These are phyloP conservation scores for Lentithecium fluviatile DNA, from an alignment of 495 filamentous ascomycete genomes.

Conservation along the genomic window DNA sequence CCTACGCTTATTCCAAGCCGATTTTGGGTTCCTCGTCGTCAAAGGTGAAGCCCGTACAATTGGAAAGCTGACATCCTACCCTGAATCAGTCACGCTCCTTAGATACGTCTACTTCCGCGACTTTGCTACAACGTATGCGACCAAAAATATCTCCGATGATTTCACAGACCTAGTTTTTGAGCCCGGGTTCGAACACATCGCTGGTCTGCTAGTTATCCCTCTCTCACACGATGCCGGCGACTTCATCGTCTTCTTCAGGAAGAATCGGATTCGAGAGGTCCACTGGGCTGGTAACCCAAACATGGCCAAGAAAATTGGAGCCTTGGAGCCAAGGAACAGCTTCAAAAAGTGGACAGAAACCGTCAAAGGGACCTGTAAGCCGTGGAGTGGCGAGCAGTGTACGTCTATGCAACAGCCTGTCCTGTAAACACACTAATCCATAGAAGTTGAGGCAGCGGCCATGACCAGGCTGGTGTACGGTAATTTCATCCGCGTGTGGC, in stretches of 20 bases:
- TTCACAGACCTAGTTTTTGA: constrained; percentile 19
- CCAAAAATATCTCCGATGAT: constrained; percentile 12
- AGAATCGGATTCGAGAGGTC: constrained; percentile 9
- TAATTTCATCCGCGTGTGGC: constrained; percentile 22
- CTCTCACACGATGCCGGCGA: constrained; percentile 16
- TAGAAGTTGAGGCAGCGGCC: constrained; percentile 18
- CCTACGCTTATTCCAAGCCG: constrained; percentile 4
- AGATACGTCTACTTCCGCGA: constrained; percentile 21
- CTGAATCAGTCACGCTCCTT: constrained; percentile 20
- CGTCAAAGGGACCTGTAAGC: constrained; percentile 5
- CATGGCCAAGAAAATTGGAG: background rate
- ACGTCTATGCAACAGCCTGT: background rate
- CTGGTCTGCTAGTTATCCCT: constrained; percentile 17
- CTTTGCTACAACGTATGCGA: background rate
- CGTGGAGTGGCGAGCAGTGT: constrained; percentile 24
- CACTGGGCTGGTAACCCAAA: constrained; percentile 23
- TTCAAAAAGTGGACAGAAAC: constrained; percentile 28
- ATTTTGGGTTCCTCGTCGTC: constrained; percentile 27
- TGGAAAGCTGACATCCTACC: constrained; percentile 15
- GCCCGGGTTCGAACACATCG: constrained; percentile 17
- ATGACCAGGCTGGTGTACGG: constrained; percentile 24
- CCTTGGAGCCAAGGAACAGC: constrained; percentile 18
- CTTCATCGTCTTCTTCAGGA: constrained; percentile 15
- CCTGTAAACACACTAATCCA: background rate
- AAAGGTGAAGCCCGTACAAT: constrained; percentile 21